These are phyloP conservation scores for Helianthus annuus DNA, from an alignment of 129 eudicot species.

Conservation along the genomic window HanXRQr2.0-SUNRISE NC_035444.2:5830945-5831444, in stretches of 20 bases:
- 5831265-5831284: too few relatives aligned
- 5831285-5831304: too few relatives aligned
- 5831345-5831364: too few relatives aligned
- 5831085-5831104: slow-evolving; percentile 56
- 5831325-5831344: too few relatives aligned
- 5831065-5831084: slow-evolving; percentile 51
- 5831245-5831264: not conserved
- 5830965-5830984: slow-evolving; percentile 62
- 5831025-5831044: slow-evolving; percentile 97
- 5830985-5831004: slow-evolving; percentile 77
- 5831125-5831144: slow-evolving; percentile 72
- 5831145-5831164: slow-evolving; percentile 76
- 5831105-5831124: slow-evolving; percentile 63
- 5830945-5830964: slow-evolving; percentile 27
- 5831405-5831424: too few relatives aligned
- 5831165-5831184: slow-evolving; percentile 48
- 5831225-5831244: not conserved
- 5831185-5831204: slow-evolving; percentile 9
- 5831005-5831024: slow-evolving; percentile 72
- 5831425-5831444: too few relatives aligned
- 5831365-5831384: too few relatives aligned
- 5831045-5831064: slow-evolving; percentile 90
- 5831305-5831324: too few relatives aligned
- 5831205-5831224: slow-evolving; percentile 5
- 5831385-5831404: too few relatives aligned